phyloP scores from a whole-genome alignment of 108 stramenopile species.

The Skeletonema menzelii region DNA sequence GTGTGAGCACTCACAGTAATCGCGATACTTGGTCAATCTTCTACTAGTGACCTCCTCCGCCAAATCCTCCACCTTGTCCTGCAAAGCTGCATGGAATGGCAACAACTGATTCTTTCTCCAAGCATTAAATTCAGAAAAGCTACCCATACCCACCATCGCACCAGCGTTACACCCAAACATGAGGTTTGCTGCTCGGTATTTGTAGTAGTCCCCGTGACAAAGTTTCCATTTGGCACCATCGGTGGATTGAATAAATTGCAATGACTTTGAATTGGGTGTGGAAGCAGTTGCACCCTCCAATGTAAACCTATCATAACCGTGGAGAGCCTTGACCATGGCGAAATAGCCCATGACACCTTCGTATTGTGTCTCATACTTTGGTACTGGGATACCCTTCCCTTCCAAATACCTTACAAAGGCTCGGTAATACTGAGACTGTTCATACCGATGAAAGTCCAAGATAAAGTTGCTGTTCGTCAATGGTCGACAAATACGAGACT shows the following conservation, averaged over 20 bases:
- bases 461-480: conserved; percentile 57
- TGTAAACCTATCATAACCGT: conserved; percentile 48
- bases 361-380: conserved; percentile 48
- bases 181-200: conserved; percentile 50
- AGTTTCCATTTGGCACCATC: conserved; percentile 47
- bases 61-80: conserved; percentile 22
- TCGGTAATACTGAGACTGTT: conserved; percentile 39
- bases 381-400: conserved; percentile 22
- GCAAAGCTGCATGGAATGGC: conserved; percentile 37
- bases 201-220: conserved; percentile 52
- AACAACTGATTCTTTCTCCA: conserved; percentile 64
- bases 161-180: conserved; percentile 61
- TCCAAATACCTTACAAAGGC: conserved; percentile 36
- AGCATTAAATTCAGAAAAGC: conserved; percentile 49
- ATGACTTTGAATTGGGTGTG: conserved; percentile 49
- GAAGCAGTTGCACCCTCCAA: conserved; percentile 53
- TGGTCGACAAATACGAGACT: conserved; percentile 34
- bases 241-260: conserved; percentile 30
- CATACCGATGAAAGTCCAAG: conserved; percentile 50
- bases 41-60: conserved; percentile 16
- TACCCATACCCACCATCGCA: conserved; percentile 36
- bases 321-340: conserved; percentile 35
- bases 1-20: conserved; percentile 39
- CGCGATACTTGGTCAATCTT: conserved; percentile 42
- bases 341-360: conserved; percentile 32